Evolutionary conservation across 2,329 filamentous ascomycete genomes (phyloP).

Genomic region (Xylariaceae sp.): DNA sequence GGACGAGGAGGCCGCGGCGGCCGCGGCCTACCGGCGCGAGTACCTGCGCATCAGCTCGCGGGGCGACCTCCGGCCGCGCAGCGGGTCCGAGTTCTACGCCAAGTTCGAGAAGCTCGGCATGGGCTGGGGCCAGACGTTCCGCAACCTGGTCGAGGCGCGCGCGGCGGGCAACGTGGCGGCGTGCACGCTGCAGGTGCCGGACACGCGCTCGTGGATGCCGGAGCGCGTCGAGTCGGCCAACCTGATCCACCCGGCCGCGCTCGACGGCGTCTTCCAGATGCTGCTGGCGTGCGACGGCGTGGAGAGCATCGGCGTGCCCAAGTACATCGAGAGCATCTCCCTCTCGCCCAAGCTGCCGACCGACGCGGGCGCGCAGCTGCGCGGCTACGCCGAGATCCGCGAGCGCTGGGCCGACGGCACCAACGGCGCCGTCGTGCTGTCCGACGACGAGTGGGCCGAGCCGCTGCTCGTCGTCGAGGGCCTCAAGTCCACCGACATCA

Average conservation of each 20-base stretch:
- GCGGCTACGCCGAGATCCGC: slow-evolving; percentile 21
- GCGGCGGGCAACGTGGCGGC: slow-evolving; percentile 13
- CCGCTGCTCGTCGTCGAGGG: slow-evolving; percentile 21
- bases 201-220: slow-evolving; percentile 20
- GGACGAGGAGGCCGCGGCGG: slow-evolving; percentile 15
- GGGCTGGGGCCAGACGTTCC: slow-evolving; percentile 19
- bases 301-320: slow-evolving; percentile 17
- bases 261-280: slow-evolving; percentile 21
- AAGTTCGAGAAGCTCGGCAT: slow-evolving; percentile 21
- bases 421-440: slow-evolving; percentile 21
- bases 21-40: slow-evolving; percentile 16
- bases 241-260: slow-evolving; percentile 18
- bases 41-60: slow-evolving; percentile 15
- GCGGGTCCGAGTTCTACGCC: slow-evolving; percentile 17
- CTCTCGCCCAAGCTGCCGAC: slow-evolving; percentile 19
- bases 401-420: slow-evolving; percentile 21
- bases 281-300: slow-evolving; percentile 20
- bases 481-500: slow-evolving; percentile 20
- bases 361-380: slow-evolving; percentile 13
- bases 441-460: slow-evolving; percentile 21
- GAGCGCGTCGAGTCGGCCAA: slow-evolving; percentile 17
- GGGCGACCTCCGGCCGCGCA: slow-evolving; percentile 12
- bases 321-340: slow-evolving; percentile 22
- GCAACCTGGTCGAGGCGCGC: slow-evolving; percentile 15
- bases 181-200: slow-evolving; percentile 17